A percentile compares a stretch with the other conserved stretches of the same genome.
phyloP scores from a whole-genome alignment of 2,329 filamentous ascomycete species.

The Botryosphaeria dothidea region DNA sequence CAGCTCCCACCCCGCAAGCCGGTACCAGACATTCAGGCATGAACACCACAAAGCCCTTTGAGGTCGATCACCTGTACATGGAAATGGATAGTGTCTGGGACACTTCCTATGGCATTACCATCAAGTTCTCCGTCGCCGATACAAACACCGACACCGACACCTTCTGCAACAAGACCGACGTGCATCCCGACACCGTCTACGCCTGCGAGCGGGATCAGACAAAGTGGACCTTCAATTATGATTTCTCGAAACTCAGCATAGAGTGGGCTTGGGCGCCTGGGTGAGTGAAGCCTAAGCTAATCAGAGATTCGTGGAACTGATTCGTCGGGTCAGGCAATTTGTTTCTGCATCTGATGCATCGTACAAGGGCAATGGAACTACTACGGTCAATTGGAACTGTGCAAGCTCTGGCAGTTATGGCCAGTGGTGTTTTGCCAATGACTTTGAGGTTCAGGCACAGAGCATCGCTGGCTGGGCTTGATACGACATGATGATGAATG shows the following conservation, averaged over 20 bases:
- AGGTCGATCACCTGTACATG: background rate
- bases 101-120: background rate
- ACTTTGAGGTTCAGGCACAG: background rate
- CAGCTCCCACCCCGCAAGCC: background rate
- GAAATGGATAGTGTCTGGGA: background rate
- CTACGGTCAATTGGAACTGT: background rate
- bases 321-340: background rate
- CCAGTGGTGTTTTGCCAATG: background rate
- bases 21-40: background rate
- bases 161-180: background rate
- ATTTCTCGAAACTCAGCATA: background rate
- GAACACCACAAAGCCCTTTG: background rate
- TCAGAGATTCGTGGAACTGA: background rate
- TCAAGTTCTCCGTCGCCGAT: background rate
- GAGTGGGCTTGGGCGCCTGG: background rate
- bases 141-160: background rate
- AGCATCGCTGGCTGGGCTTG: background rate
- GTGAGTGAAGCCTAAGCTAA: background rate
- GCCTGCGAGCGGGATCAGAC: background rate
- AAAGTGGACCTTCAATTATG: background rate
- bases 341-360: background rate
- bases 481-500: background rate
- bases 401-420: background rate
- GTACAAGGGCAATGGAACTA: background rate
- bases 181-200: background rate